These are phyloP conservation scores for Russula compacta DNA, from an alignment of 768 basidiomycete genomes.

Conservation along the genomic window DNA sequence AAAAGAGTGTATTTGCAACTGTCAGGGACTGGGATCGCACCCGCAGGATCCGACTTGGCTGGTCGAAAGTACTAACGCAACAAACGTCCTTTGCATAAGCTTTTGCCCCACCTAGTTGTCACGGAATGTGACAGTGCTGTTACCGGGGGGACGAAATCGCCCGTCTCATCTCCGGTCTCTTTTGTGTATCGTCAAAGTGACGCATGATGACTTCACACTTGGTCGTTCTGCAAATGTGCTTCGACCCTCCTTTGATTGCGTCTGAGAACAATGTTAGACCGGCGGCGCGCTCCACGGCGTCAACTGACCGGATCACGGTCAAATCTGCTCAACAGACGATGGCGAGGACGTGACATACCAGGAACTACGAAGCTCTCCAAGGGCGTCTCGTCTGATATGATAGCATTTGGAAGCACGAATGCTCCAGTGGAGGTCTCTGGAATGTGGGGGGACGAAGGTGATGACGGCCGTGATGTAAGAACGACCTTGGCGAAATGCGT, in stretches of 20 bases:
- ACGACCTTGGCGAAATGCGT: slow-evolving; percentile 99
- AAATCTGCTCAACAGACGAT: neutral
- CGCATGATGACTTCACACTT: slow-evolving; percentile 85
- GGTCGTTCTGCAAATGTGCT: slow-evolving; percentile 81
- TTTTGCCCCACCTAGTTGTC: too few species aligned
- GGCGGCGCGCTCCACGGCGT: slow-evolving; percentile 83
- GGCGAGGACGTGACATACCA: slow-evolving; percentile 35
- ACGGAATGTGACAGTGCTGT: neutral
- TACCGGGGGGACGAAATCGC: slow-evolving; percentile 40
- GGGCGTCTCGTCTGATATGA: slow-evolving; percentile 76
- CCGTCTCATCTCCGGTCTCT: slow-evolving; percentile 45
- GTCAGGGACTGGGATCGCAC: too few species aligned
- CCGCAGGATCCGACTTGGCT: too few species aligned
- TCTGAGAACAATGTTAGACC: slow-evolving; percentile 85
- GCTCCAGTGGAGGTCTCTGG: slow-evolving; percentile 82
- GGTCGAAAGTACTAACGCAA: neutral
- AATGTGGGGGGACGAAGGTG: slow-evolving; percentile 59
- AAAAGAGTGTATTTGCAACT: too few species aligned
- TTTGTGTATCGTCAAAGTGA: slow-evolving; percentile 85
- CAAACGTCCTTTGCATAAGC: neutral
- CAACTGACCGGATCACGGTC: slow-evolving; percentile 44
- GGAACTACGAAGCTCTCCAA: slow-evolving; percentile 77
- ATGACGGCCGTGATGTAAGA: slow-evolving; percentile 63
- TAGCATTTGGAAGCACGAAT: slow-evolving; percentile 92
- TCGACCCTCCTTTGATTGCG: slow-evolving; percentile 60